These are phyloP conservation scores for Calocera viscosa DNA, from an alignment of 768 basidiomycete genomes.

Conservation along the genomic window DNA sequence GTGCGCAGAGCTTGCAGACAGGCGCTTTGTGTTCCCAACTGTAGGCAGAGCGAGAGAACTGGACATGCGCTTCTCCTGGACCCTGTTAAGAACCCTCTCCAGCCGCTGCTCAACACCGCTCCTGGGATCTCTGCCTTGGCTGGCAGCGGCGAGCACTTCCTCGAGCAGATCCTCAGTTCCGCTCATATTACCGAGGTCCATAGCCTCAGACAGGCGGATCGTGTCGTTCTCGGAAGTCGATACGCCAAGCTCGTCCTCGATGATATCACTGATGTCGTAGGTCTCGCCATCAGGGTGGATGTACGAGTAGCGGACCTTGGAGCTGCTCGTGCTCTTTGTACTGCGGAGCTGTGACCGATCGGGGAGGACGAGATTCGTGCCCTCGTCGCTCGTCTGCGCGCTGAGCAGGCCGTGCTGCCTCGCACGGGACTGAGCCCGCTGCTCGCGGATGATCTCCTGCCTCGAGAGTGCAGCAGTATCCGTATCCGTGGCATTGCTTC, in stretches of 20 bases:
- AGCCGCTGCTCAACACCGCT: not conserved
- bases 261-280: constrained; percentile 84
- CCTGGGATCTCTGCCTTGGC: not conserved
- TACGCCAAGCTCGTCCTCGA: constrained; percentile 76
- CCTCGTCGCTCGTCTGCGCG: constrained; percentile 73
- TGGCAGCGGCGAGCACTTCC: not conserved
- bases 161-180: not conserved
- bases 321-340: constrained; percentile 41
- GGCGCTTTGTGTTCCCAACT: not conserved
- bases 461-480: constrained; percentile 35
- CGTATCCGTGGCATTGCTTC: constrained; percentile 10
- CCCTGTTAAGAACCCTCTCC: not conserved
- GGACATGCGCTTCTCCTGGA: constrained; percentile 3
- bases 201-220: not conserved
- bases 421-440: constrained; percentile 72
- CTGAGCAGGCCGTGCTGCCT: constrained; percentile 77
- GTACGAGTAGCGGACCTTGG: constrained; percentile 78
- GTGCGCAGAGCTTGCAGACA: not conserved
- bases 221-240: constrained; percentile 16
- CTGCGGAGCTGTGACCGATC: constrained; percentile 79
- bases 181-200: not conserved
- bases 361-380: constrained; percentile 77
- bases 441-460: constrained; percentile 87
- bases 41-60: not conserved
- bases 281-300: constrained; percentile 82